Base-by-base conservation (phyloP, 2,329 filamentous ascomycete species). In the Sclerotinia borealis region DNA sequence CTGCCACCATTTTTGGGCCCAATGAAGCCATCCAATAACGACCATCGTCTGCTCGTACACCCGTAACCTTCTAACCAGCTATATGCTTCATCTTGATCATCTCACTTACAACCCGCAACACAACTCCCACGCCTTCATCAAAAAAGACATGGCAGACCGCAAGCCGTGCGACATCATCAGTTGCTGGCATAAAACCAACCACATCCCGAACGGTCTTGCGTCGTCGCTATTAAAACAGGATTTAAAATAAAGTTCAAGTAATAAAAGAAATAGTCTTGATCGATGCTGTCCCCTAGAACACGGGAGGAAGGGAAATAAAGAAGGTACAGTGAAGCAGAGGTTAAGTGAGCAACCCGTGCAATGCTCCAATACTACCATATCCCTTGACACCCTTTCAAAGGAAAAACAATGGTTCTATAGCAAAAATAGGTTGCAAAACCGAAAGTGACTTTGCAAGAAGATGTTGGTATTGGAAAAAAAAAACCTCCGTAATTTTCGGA, bases 401-500 rank as follows among this genome's bases (percentile, higher is more conserved):
- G 45, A 67, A 66, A 65, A 59, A 63, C 69, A 69, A 68, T 61
- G 39, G 63, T 61, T 60, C 63, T 63, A 66, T 69, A 65, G 67
- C 47, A 63, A 63, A 62, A 65, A 68, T 64, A 66, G 63, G 58
- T 65, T 63, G 63, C 39, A 59, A 62, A 50, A 48, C 54, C 43
- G 45, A 62, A 62, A 63, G 59, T 66, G 61, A 64, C 63, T 60
- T 36, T 63, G 64, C 56, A 60, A 59, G 62, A 68, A 67, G 66
- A 65, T 67, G 64, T 59, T 72, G 72, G 72, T 73, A 72, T 73
- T 71, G 64, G 49, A 51, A 64, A 68, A 70, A 70, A 69, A 49
- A 63, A 65, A 61, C 68, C 72, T 70, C 64, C 71, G 69, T 62
- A 66, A 67, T 70, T 73, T 73, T 69, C 65, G 47, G 64, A 68